Conservation (phyloP, 148 eudicot genomes). For the Simmondsia chinensis region DNA sequence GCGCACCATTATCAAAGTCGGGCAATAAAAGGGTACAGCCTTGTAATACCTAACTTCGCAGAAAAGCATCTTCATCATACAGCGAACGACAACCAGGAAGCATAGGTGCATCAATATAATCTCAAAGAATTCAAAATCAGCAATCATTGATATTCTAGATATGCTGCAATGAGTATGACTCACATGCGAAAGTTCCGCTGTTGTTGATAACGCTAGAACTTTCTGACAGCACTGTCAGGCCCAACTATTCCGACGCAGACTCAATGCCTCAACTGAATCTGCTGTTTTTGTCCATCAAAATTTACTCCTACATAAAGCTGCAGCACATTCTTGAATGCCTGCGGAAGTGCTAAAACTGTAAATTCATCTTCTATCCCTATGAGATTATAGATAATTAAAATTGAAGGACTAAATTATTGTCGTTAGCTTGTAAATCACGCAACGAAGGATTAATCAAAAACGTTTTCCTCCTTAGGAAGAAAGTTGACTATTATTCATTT, state of each 20-base stretch:
- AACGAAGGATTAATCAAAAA: no score
- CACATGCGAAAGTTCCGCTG: conserved; percentile 26
- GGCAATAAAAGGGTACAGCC: no score
- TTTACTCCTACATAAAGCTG: conserved; percentile 50
- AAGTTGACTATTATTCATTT: no score
- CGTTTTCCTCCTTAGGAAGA: no score
- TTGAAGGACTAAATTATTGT: no score
- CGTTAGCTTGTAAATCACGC: no score
- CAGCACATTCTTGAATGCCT: conserved; percentile 81
- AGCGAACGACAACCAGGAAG: conserved; percentile 19
- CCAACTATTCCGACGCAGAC: conserved; percentile 5
- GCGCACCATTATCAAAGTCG: no score
- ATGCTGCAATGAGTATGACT: conserved; percentile 30
- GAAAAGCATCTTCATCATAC: conserved; percentile 3
- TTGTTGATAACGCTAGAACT: conserved; percentile 13
- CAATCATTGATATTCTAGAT: conserved; percentile 21
- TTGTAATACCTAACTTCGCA: no score
- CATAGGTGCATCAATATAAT: conserved; percentile 12
- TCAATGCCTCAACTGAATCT: conserved; percentile 17
- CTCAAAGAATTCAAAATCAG: conserved; percentile 9
- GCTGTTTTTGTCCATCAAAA: conserved; percentile 23
- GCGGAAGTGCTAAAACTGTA: conserved; percentile 14
- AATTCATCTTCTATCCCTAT: no score
- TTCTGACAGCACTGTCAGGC: conserved; percentile 4
- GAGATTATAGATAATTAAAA: no score